Conservation (phyloP, 1,139 yeast genomes). For the Magnusiomyces magnusii region DNA sequence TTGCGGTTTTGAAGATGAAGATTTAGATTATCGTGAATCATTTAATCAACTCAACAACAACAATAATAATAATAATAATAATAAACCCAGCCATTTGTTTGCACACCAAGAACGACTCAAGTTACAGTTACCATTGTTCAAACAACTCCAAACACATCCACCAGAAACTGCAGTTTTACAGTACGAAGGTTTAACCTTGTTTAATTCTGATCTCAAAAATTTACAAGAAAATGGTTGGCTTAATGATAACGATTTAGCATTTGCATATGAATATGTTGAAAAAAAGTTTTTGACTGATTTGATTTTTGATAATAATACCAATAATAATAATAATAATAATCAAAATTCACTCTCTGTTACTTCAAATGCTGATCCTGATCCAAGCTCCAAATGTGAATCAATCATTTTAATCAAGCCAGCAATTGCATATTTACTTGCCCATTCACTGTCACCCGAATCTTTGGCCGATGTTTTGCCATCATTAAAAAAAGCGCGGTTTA, state of each 20-base stretch:
- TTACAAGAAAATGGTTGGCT: slow-evolving; percentile 57
- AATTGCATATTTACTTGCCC: slow-evolving; percentile 35
- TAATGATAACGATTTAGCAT: slow-evolving; percentile 60
- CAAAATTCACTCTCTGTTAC: background rate
- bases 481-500: slow-evolving; percentile 36
- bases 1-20: slow-evolving; percentile 22
- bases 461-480: slow-evolving; percentile 41
- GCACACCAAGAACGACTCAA: slow-evolving; percentile 5
- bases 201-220: slow-evolving; percentile 41
- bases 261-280: slow-evolving; percentile 54
- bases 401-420: slow-evolving; percentile 37
- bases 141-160: background rate
- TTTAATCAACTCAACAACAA: too few species aligned
- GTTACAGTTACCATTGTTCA: background rate
- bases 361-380: background rate
- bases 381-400: slow-evolving; percentile 5
- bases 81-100: background rate
- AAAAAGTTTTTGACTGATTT: slow-evolving; percentile 19
- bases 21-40: background rate
- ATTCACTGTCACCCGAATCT: slow-evolving; percentile 23
- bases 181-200: slow-evolving; percentile 40
- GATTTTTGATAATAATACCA: too few species aligned
- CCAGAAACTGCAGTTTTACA: slow-evolving; percentile 18
- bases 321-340: too few species aligned
- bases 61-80: too few species aligned